Conservation (phyloP, 768 basidiomycete species). For the Leccinum rimulosum region DNA sequence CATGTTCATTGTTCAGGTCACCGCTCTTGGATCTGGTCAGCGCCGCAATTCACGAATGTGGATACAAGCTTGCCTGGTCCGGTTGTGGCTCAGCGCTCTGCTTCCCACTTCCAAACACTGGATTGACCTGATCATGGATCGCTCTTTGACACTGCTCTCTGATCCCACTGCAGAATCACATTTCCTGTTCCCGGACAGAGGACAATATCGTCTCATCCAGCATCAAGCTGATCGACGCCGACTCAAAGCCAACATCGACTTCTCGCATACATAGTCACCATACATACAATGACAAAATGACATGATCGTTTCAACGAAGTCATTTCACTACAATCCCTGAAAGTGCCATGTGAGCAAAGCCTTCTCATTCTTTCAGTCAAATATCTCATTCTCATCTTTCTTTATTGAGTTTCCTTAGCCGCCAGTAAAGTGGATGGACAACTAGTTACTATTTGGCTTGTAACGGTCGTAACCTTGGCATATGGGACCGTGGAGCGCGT, state of each 20-base stretch:
- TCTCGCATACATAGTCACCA: not conserved
- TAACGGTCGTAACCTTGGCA: not conserved
- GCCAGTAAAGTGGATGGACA: not conserved
- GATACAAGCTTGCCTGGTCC: not conserved
- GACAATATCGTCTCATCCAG: not conserved
- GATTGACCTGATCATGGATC: not conserved
- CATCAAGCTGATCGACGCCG: not conserved
- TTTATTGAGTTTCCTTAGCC: not conserved
- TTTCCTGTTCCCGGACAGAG: not conserved
- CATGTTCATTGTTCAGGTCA: not conserved
- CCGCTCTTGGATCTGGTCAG: not conserved
- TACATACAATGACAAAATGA: not conserved
- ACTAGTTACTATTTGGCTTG: not conserved
- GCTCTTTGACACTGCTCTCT: not conserved
- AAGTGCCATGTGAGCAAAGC: not conserved
- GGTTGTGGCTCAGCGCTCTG: not conserved
- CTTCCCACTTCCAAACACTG: not conserved
- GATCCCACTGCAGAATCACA: not conserved
- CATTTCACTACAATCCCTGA: not conserved
- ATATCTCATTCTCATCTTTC: not conserved
- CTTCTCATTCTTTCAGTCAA: not conserved
- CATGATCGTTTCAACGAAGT: not conserved
- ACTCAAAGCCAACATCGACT: not conserved
- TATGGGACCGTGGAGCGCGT: not conserved
- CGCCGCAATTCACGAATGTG: not conserved